phyloP scores from a whole-genome alignment of 495 filamentous ascomycete genomes.

The Bombardia bombarda region DNA sequence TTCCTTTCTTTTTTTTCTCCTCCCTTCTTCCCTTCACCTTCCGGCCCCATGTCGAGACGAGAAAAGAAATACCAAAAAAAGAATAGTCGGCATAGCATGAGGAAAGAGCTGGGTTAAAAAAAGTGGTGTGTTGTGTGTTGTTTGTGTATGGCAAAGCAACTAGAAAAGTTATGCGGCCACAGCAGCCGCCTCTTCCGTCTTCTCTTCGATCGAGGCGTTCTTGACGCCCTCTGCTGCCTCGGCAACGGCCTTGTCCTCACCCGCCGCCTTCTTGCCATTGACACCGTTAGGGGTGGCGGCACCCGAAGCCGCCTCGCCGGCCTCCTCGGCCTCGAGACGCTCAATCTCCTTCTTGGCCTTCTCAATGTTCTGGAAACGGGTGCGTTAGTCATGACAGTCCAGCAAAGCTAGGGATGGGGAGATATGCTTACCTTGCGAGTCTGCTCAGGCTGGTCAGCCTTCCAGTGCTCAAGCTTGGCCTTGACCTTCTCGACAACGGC shows the following conservation, averaged over 20 bases:
- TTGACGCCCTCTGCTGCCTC: slow-evolving; percentile 55
- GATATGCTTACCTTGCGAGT: slow-evolving; percentile 74
- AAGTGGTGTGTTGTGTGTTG: too few relatives aligned
- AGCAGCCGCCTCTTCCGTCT: slow-evolving; percentile 46
- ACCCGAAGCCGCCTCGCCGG: slow-evolving; percentile 25
- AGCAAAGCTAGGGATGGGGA: not conserved
- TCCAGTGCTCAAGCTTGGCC: slow-evolving; percentile 87
- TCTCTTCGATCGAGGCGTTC: slow-evolving; percentile 60
- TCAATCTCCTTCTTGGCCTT: slow-evolving; percentile 61
- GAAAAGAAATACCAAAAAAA: too few relatives aligned
- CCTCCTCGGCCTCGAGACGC: slow-evolving; percentile 50
- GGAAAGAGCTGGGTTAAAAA: too few relatives aligned
- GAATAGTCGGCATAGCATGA: too few relatives aligned
- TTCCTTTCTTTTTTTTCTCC: too few relatives aligned
- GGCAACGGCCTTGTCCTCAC: slow-evolving; percentile 27
- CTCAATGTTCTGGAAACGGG: slow-evolving; percentile 61
- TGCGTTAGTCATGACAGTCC: not conserved
- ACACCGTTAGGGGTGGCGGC: slow-evolving; percentile 29
- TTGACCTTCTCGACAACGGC: slow-evolving; percentile 76
- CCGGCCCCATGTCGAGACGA: too few relatives aligned
- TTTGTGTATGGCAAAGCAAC: too few relatives aligned
- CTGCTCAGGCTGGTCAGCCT: slow-evolving; percentile 79
- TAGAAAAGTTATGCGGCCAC: slow-evolving; percentile 11
- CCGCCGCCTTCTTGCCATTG: slow-evolving; percentile 32
- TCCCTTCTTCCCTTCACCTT: too few relatives aligned